Evolutionary conservation across 2,329 filamentous ascomycete species (phyloP).

Genomic region (Cordyceps fumosorosea): DNA sequence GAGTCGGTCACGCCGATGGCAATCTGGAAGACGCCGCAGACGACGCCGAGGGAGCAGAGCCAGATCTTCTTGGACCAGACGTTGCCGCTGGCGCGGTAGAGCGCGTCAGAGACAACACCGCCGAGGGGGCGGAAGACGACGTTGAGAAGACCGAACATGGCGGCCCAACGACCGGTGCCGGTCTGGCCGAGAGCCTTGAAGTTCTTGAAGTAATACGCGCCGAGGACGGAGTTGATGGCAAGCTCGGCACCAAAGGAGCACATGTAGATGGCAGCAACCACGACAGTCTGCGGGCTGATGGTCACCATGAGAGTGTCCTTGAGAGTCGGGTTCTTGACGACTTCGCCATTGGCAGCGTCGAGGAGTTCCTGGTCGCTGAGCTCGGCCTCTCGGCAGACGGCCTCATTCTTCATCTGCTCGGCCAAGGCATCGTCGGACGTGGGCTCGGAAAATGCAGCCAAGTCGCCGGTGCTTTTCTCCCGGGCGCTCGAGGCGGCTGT

Average conservation of each 20-base stretch:
- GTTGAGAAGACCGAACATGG: slow-evolving; percentile 73
- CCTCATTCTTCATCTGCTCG: slow-evolving; percentile 1
- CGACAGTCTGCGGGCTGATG: slow-evolving; percentile 46
- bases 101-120: slow-evolving; percentile 47
- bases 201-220: slow-evolving; percentile 53
- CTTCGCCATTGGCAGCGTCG: slow-evolving; percentile 46
- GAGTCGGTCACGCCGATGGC: slow-evolving; percentile 42
- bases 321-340: slow-evolving; percentile 49
- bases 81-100: slow-evolving; percentile 35
- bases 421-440: not conserved
- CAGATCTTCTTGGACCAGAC: slow-evolving; percentile 21
- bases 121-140: slow-evolving; percentile 59
- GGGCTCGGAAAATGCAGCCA: slow-evolving; percentile 20
- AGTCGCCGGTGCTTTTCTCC: not conserved
- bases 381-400: slow-evolving; percentile 27
- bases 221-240: slow-evolving; percentile 55
- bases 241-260: slow-evolving; percentile 59
- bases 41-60: slow-evolving; percentile 43
- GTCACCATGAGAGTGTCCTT: slow-evolving; percentile 40
- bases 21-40: slow-evolving; percentile 54
- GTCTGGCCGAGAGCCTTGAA: slow-evolving; percentile 53
- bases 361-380: slow-evolving; percentile 40
- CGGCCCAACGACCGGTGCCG: slow-evolving; percentile 52
- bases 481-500: not conserved
- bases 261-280: slow-evolving; percentile 49